Evolutionary conservation across 176 grass and related monocot genomes (phyloP).

Genomic region (Eleusine coracana): DNA sequence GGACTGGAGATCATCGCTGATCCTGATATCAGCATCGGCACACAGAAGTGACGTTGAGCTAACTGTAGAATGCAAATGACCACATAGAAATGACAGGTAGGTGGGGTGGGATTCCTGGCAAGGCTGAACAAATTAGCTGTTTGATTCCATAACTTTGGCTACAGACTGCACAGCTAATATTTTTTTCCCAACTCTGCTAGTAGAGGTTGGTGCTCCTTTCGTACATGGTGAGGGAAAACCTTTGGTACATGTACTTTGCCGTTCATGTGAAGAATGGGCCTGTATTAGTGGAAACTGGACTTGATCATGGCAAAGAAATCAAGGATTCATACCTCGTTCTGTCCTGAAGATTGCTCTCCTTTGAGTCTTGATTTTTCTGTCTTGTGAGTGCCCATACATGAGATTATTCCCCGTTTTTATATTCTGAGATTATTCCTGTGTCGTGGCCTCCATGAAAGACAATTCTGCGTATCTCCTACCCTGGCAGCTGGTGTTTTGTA

Average conservation of each 20-base stretch:
- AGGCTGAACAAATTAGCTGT: constrained; percentile 14
- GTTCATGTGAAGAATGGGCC: constrained; percentile 16
- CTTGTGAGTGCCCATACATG: background rate
- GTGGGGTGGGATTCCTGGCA: background rate
- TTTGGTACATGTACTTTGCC: constrained; percentile 18
- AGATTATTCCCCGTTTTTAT: background rate
- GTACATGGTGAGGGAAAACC: constrained; percentile 15
- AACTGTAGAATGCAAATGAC: background rate
- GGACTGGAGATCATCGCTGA: constrained; percentile 34
- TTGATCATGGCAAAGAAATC: constrained; percentile 24
- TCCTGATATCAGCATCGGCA: constrained; percentile 36
- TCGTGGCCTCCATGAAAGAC: background rate
- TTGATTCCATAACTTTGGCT: constrained; percentile 12
- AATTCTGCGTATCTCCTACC: background rate
- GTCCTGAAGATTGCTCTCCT: constrained; percentile 12
- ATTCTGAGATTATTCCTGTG: constrained; percentile 4
- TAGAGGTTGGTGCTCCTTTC: constrained; percentile 34
- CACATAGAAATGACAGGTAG: constrained; percentile 18
- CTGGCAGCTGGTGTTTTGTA: background rate
- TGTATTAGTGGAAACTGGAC: constrained; percentile 36
- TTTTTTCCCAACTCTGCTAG: constrained; percentile 15
- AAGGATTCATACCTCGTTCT: background rate
- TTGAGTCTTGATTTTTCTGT: background rate
- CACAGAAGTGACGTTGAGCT: background rate
- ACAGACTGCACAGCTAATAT: constrained; percentile 19